phyloP scores from a whole-genome alignment of 108 stramenopile genomes.

The Nannochloropsis salina region DNA sequence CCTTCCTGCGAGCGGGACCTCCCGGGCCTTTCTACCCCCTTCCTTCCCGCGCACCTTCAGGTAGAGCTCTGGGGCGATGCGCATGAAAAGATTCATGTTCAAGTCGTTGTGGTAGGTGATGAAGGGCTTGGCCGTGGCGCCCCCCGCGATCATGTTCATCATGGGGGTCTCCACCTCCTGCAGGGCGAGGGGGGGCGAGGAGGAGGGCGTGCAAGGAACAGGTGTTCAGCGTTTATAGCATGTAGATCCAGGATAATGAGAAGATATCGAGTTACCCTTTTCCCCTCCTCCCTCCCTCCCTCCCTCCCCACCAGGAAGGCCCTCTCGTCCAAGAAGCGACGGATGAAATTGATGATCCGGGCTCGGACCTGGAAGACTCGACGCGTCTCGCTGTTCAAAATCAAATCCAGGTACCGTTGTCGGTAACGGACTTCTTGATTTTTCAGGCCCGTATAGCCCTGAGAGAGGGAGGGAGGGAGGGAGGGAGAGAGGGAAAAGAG shows the following conservation, averaged over 20 bases:
- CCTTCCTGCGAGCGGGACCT: not conserved
- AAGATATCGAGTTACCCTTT: not conserved
- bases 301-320: conserved; percentile 38
- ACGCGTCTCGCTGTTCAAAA: conserved; percentile 82
- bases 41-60: conserved; percentile 66
- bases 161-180: conserved; percentile 99
- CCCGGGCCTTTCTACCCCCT: not conserved
- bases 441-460: conserved; percentile 63
- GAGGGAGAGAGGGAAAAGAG: not conserved
- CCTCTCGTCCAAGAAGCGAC: conserved; percentile 84
- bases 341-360: conserved; percentile 81
- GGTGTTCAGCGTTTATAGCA: too few relatives aligned
- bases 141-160: conserved; percentile 99
- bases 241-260: too few relatives aligned
- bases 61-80: conserved; percentile 86
- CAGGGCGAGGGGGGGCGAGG: conserved; percentile 53
- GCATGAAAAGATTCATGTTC: conserved; percentile 86
- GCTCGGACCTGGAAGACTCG: conserved; percentile 77
- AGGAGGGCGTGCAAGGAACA: not conserved
- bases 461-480: conserved; percentile 14
- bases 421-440: conserved; percentile 94
- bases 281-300: not conserved
- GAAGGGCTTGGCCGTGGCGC: conserved; percentile 94
- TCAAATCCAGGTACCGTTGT: conserved; percentile 95
- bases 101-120: conserved; percentile 97